Evolutionary conservation across 2,329 filamentous ascomycete genomes (phyloP).

Genomic region (Neoscytalidium dimidiatum): DNA sequence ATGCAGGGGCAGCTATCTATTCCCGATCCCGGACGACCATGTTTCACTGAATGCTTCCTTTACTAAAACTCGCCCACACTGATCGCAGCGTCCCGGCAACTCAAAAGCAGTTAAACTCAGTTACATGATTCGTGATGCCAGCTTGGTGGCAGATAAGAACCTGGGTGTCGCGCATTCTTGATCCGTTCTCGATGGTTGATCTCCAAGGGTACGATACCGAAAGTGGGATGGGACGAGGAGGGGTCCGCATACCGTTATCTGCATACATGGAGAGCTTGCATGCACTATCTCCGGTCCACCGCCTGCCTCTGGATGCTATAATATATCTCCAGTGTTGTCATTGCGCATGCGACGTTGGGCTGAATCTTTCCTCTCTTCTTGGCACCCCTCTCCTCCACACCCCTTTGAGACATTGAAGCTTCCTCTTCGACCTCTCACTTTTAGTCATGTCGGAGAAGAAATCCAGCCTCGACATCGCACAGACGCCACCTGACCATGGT

Average conservation of each 20-base stretch:
- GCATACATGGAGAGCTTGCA: background rate
- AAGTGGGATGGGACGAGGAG: constrained; percentile 6
- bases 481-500: constrained; percentile 5
- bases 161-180: background rate
- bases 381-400: too few species aligned
- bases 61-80: background rate
- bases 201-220: background rate
- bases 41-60: background rate
- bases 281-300: background rate
- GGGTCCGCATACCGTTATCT: background rate
- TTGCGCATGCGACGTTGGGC: background rate
- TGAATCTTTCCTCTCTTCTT: background rate
- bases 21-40: background rate
- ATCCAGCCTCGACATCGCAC: constrained; percentile 19
- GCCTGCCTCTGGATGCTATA: background rate
- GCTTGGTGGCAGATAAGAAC: constrained; percentile 5
- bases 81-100: background rate
- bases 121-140: background rate
- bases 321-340: background rate
- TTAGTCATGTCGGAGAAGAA: constrained; percentile 19
- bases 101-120: background rate
- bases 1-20: background rate
- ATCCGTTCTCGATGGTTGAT: background rate
- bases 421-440: background rate
- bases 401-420: too few species aligned